Evolutionary conservation across 2,329 filamentous ascomycete species (phyloP).

Genomic region (Proliferodiscus dingleyae): DNA sequence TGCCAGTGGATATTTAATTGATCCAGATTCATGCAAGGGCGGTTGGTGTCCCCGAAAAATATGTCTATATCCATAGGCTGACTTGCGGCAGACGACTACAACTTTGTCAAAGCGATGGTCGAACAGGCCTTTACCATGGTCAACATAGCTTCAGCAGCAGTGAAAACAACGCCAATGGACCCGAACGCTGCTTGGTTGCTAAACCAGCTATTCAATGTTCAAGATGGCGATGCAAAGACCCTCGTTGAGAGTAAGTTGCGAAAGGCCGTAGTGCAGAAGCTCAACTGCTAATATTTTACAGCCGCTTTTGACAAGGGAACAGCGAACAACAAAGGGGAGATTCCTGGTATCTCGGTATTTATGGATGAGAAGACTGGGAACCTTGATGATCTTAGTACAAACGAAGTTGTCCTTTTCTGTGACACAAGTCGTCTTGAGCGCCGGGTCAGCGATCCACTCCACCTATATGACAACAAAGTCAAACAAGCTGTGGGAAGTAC

Average conservation of each 20-base stretch:
- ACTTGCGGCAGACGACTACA: not conserved
- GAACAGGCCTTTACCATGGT: not conserved
- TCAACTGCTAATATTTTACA: not conserved
- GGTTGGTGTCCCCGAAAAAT: not conserved
- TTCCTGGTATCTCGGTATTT: not conserved
- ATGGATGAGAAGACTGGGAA: not conserved
- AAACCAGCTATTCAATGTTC: not conserved
- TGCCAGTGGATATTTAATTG: not conserved
- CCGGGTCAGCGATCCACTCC: not conserved
- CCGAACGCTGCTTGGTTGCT: not conserved
- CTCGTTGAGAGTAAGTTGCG: not conserved
- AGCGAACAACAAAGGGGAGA: not conserved
- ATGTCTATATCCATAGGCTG: not conserved
- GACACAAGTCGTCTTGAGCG: not conserved
- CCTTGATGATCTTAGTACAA: not conserved
- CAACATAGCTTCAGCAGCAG: not conserved
- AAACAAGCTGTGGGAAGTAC: not conserved
- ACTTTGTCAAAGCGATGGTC: not conserved
- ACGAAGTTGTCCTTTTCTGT: not conserved
- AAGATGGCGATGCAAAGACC: not conserved
- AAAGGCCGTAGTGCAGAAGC: not conserved
- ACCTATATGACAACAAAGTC: not conserved
- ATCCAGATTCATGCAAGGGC: not conserved
- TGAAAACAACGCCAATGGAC: not conserved
- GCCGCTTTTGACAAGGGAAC: not conserved